Evolutionary conservation across 139 green algal species (phyloP).

Genomic region (Chlamydomonas eustigma): DNA sequence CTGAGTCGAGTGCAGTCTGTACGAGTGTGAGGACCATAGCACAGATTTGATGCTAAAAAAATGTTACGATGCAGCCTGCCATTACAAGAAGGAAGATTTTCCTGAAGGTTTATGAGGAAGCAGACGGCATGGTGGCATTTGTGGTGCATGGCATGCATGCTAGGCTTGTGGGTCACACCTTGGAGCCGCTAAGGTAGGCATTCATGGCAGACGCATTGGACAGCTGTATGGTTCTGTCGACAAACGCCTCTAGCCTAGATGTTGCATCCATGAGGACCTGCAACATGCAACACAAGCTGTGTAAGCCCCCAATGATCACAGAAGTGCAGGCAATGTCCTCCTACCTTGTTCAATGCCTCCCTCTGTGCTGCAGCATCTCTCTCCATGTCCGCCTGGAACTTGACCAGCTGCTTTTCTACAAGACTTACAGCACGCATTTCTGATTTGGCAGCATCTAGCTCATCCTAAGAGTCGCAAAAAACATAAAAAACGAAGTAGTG

Average conservation of each 20-base stretch:
- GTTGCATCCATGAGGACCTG: conserved; percentile 34
- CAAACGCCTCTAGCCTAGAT: conserved; percentile 40
- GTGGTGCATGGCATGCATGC: background rate
- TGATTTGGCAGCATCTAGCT: conserved; percentile 28
- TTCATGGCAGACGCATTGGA: conserved; percentile 61
- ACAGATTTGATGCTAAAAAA: too few relatives aligned
- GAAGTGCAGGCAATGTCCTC: background rate
- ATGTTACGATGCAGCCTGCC: too few relatives aligned
- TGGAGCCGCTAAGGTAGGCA: conserved; percentile 57
- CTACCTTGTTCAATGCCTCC: conserved; percentile 37
- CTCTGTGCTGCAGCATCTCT: conserved; percentile 67
- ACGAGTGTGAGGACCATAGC: too few relatives aligned
- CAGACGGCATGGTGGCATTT: too few relatives aligned
- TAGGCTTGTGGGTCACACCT: conserved; percentile 1
- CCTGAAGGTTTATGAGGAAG: too few relatives aligned
- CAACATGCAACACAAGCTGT: too few relatives aligned
- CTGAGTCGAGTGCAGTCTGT: background rate
- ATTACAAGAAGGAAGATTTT: too few relatives aligned
- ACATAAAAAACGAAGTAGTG: too few relatives aligned
- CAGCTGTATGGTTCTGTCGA: conserved; percentile 72
- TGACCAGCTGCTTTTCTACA: conserved; percentile 62
- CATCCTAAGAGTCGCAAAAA: too few relatives aligned
- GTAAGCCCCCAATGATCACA: too few relatives aligned
- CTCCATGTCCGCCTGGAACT: conserved; percentile 74
- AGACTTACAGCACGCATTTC: conserved; percentile 47